Conservation (phyloP, 495 filamentous ascomycete species). For the Penicillium atrosanguineum region DNA sequence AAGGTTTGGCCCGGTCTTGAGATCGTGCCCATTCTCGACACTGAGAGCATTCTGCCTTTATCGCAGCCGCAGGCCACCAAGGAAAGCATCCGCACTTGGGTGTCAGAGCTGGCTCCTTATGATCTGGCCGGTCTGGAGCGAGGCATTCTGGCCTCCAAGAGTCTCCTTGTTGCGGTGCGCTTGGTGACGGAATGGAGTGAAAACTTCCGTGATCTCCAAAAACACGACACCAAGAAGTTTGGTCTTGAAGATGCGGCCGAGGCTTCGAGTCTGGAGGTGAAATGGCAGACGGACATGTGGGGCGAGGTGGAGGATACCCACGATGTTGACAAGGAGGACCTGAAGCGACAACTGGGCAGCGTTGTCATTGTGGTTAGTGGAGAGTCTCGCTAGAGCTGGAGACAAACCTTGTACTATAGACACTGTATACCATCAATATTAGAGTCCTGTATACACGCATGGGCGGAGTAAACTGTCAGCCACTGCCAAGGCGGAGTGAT, state of each 20-base stretch:
- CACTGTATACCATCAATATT: background rate
- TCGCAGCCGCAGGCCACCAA: conserved; percentile 68
- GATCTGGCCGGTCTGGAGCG: conserved; percentile 87
- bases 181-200: conserved; percentile 87
- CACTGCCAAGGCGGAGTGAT: conserved; percentile 20
- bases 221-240: conserved; percentile 35
- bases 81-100: conserved; percentile 76
- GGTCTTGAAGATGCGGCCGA: conserved; percentile 65
- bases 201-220: conserved; percentile 52
- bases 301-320: conserved; percentile 98
- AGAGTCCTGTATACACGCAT: background rate
- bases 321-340: conserved; percentile 92
- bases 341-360: conserved; percentile 84
- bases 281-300: conserved; percentile 88
- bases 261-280: conserved; percentile 78
- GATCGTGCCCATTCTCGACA: conserved; percentile 72
- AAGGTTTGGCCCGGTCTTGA: conserved; percentile 83
- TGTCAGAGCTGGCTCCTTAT: conserved; percentile 64
- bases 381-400: conserved; percentile 28
- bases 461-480: background rate
- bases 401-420: background rate
- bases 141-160: conserved; percentile 80
- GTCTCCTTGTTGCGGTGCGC: conserved; percentile 71
- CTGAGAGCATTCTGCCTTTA: conserved; percentile 66
- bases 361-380: conserved; percentile 76